Base-by-base conservation (phyloP, 1,139 yeast species). In the Candida sp. region DNA sequence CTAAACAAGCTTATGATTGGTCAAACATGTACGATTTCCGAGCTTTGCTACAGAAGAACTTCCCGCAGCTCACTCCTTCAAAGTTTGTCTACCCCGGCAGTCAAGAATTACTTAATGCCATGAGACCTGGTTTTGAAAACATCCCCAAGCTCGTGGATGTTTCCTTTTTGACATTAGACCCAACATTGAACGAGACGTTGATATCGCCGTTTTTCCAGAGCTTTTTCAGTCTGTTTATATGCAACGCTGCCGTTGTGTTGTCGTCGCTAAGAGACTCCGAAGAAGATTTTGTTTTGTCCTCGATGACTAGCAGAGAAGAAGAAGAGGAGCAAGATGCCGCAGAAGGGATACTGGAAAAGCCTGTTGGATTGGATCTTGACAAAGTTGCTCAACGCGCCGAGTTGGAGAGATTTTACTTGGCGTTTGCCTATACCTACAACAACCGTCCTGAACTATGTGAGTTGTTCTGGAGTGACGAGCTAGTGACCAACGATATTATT, bases 261-360 rank as follows among this genome's bases (percentile, higher is more conserved):
- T 88, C 93, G 4, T 88, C 87, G 61, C 81, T 94, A 63, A 81
- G 96, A 58, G 90, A 90, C 58, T 83, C 85, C 11, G 98, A 94
- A 65, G 99, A 94, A 62, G 98, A 94, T 63, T 81, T 85, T 41
- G 69, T 87, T 50, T 67, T 90, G 49, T 83, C 90, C 9, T 71
- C 78, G 2, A 64, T 70, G 48, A 73, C 73, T 51, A 30, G 32
- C 22, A 47, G 38, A 26, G 47, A 68, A 60, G 52, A 65, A 63
- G 44, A 42, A n/a, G 44, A 42, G 41, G 72, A 73, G 44, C 63
- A 64, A 40, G 69, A 68, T 43, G 60, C 50, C 9, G 53, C 51
- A 38, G 58, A 55, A 22, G 52, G 49, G 11, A 40, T 44, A 7
- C 46, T 43, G 9, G 51, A 51, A 25, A 54, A 54, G 31, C 28